Base-by-base conservation (phyloP, 179 eudicot genomes). In the Corrigiola litoralis region DNA sequence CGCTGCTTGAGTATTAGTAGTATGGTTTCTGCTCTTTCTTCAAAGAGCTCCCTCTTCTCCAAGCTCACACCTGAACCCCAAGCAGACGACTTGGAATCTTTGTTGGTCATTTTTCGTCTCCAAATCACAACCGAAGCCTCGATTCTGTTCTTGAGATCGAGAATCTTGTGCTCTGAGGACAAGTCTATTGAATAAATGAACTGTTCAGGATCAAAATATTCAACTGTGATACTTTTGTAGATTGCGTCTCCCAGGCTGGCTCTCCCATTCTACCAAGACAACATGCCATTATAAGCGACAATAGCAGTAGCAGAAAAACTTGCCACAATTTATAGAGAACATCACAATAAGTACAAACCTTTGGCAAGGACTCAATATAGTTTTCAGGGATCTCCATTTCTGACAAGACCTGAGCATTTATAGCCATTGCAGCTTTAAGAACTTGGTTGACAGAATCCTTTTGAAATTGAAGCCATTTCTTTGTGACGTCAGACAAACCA, bases 91-190 rank as follows among this genome's bases (percentile, higher is more conserved):
- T 87, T 86, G 27, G 72, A 69, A 27, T 91, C 97, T 77, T 91
- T 91, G 70, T 76, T 79, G 53, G 63, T 68, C 89, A 91, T 88
- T 58, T 91, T 91, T 44, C 97, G 77, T 68, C 66, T 81, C 97
- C 96, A 91, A 2, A 91, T 91, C 64, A 89, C 81, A 31, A 91
- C 78, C 2, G 97, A 91, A 41, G 97, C 97, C 75, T 91, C 97
- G 4, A 91, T 86, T 73, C 84, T 81, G 66, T 86, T 82, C 76
- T 86, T 91, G 23, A 91, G 84, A 58, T 91, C 97, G 1, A 86
- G 68, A 29, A 91, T 83, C 51, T 91, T 91, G 63, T 88, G 97
- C 69, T 91, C 97, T 4, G 97, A 81, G 31, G 96, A 81, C 34
- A 91, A 70, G 75, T 91, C 94, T 80, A 86, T 60, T 9, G 71